A percentile compares a stretch with the other conserved stretches of the same genome.
phyloP scores from a whole-genome alignment of 1,139 yeast species.

The Lipomyces yarrowii region DNA sequence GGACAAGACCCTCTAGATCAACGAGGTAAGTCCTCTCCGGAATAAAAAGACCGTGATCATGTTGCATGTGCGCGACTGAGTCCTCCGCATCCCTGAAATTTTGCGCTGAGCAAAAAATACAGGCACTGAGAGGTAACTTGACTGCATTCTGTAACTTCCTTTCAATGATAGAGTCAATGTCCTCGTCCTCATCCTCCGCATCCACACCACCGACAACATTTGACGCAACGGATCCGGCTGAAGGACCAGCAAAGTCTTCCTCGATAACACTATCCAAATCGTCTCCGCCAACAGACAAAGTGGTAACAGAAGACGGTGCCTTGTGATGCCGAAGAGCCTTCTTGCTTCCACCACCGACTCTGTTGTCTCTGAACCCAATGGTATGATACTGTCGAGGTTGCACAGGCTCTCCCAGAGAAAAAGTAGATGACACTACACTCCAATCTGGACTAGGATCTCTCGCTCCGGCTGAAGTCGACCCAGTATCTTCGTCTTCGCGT shows the following conservation, averaged over 20 bases:
- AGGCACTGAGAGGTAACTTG: conserved; percentile 70
- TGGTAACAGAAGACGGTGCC: not conserved
- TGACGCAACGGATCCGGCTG: conserved; percentile 32
- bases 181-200: conserved; percentile 41
- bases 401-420: conserved; percentile 65
- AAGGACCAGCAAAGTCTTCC: not conserved
- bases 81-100: conserved; percentile 50
- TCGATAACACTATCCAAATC: conserved; percentile 10
- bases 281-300: conserved; percentile 12
- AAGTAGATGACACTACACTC: conserved; percentile 60
- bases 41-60: conserved; percentile 76
- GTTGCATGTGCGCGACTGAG: conserved; percentile 75
- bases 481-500: conserved; percentile 32
- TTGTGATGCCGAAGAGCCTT: not conserved
- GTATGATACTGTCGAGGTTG: not conserved
- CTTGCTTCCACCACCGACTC: conserved; percentile 24
- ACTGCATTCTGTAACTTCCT: conserved; percentile 53
- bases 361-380: conserved; percentile 14
- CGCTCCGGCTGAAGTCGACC: conserved; percentile 45
- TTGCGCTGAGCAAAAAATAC: conserved; percentile 61
- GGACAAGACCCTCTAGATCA: conserved; percentile 70
- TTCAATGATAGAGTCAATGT: conserved; percentile 42
- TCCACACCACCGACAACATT: conserved; percentile 43
- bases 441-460: not conserved
- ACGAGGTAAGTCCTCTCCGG: conserved; percentile 77